Percentiles rank a stretch among this genome's conserved stretches.
Evolutionary conservation across 441 rosid genomes (phyloP).

Genomic region (Oxalis stricta): DNA sequence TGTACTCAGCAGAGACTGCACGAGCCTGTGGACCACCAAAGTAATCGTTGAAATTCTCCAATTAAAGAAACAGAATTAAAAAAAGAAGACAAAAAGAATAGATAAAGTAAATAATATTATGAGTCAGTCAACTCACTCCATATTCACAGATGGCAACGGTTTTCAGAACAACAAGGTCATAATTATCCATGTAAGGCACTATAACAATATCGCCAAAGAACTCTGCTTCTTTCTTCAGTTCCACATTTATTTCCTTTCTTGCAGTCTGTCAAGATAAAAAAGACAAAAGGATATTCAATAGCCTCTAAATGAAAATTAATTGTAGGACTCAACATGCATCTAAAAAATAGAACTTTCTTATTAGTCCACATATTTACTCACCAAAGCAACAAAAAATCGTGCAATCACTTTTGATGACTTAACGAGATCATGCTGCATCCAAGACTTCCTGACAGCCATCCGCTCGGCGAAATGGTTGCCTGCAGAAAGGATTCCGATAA

Average conservation of each 20-base stretch:
- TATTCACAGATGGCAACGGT: conserved; percentile 89
- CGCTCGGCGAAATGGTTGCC: conserved; percentile 94
- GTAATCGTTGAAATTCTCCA: conserved; percentile 4
- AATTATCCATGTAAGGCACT: conserved; percentile 84
- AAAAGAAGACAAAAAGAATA: too few species aligned
- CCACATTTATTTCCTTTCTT: conserved; percentile 72
- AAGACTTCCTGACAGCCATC: conserved; percentile 92
- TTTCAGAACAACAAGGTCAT: conserved; percentile 78
- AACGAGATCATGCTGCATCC: conserved; percentile 86
- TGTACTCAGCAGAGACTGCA: conserved; percentile 42
- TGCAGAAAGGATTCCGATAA: conserved; percentile 85
- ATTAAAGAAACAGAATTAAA: too few species aligned
- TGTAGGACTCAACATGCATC: neutral
- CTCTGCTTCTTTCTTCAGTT: conserved; percentile 83
- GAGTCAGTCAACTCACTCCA: conserved; percentile 62
- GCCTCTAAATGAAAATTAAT: neutral
- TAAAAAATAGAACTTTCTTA: neutral
- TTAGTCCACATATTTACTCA: conserved; percentile 21
- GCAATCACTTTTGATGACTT: conserved; percentile 75
- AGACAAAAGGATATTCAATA: conserved; percentile 2
- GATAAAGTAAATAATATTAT: too few species aligned
- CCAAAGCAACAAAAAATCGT: conserved; percentile 83
- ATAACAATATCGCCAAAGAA: conserved; percentile 76
- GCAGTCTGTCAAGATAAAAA: conserved; percentile 35
- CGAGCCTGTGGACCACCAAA: conserved; percentile 33